Evolutionary conservation across 1,284 basidiomycete species (phyloP).

Genomic region (Chalciporus sp.): DNA sequence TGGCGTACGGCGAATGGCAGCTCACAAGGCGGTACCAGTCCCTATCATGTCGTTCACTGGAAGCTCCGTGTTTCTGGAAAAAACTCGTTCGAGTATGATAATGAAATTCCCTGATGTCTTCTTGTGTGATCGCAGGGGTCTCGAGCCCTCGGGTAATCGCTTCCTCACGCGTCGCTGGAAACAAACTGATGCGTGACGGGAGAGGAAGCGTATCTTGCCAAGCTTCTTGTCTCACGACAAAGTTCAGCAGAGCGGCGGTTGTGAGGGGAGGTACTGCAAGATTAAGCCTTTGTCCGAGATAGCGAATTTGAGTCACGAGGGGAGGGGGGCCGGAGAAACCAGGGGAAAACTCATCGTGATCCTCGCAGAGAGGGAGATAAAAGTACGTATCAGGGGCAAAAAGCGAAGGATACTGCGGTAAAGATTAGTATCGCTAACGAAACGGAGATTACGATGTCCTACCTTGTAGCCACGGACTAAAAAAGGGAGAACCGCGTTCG

Average conservation of each 20-base stretch:
- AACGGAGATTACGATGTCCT: slow-evolving; percentile 9
- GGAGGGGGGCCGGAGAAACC: slow-evolving; percentile 35
- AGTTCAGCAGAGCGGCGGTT: slow-evolving; percentile 41
- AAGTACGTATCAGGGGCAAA: slow-evolving; percentile 44
- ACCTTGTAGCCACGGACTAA: slow-evolving; percentile 41
- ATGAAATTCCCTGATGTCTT: slow-evolving; percentile 43
- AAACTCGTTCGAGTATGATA: slow-evolving; percentile 38
- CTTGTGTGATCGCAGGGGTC: slow-evolving; percentile 36
- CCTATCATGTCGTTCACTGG: slow-evolving; percentile 38
- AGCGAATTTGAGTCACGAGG: slow-evolving; percentile 35
- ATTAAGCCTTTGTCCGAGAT: slow-evolving; percentile 43
- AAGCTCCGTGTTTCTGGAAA: slow-evolving; percentile 19
- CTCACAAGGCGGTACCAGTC: slow-evolving; percentile 48
- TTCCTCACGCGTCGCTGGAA: slow-evolving; percentile 39
- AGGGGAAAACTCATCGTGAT: slow-evolving; percentile 18
- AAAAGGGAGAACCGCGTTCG: slow-evolving; percentile 34
- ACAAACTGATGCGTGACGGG: slow-evolving; percentile 19
- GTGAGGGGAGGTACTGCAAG: slow-evolving; percentile 43
- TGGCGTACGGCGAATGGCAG: slow-evolving; percentile 40
- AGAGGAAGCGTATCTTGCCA: slow-evolving; percentile 34
- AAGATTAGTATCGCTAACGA: slow-evolving; percentile 2
- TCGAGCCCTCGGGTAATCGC: slow-evolving; percentile 28
- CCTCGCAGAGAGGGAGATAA: slow-evolving; percentile 38
- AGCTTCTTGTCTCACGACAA: slow-evolving; percentile 40
- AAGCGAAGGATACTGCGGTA: slow-evolving; percentile 42